Evolutionary conservation across 2,329 filamentous ascomycete species (phyloP).

Genomic region (Colletotrichum sp.): DNA sequence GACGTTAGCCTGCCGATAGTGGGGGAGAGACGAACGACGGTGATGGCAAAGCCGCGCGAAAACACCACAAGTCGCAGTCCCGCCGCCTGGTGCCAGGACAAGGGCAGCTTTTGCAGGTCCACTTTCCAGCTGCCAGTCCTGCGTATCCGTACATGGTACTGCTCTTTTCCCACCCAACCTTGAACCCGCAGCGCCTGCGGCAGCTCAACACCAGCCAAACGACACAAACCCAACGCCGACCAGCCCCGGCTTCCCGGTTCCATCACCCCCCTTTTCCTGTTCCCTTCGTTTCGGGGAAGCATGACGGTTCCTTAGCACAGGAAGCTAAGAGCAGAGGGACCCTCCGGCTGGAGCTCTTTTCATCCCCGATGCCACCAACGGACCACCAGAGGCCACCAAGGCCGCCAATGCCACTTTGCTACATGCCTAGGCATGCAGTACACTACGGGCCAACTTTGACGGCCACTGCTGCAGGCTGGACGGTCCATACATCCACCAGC

Average conservation of each 20-base stretch:
- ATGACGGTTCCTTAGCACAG: slow-evolving; percentile 11
- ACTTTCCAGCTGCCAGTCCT: neutral
- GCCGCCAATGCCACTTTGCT: neutral
- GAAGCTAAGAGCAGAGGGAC: slow-evolving; percentile 9
- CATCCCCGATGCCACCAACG: slow-evolving; percentile 4
- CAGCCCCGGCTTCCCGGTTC: slow-evolving; percentile 19
- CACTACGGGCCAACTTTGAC: slow-evolving; percentile 3
- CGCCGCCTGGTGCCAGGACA: neutral
- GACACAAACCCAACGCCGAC: neutral
- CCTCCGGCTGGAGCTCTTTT: slow-evolving; percentile 13
- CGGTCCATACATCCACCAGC: neutral
- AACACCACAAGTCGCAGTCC: neutral
- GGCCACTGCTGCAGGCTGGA: neutral
- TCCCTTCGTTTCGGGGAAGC: slow-evolving; percentile 22
- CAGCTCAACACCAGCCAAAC: neutral
- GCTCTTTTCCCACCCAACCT: neutral
- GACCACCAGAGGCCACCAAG: neutral
- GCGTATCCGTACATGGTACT: neutral
- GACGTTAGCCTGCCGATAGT: neutral
- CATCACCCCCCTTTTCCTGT: slow-evolving; percentile 3
- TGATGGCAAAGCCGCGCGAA: neutral
- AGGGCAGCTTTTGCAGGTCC: neutral
- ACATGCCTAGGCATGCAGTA: neutral
- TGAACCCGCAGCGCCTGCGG: neutral
- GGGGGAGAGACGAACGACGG: neutral